Conservation (phyloP, 495 filamentous ascomycete species). For the Penicillium ochrochloron region DNA sequence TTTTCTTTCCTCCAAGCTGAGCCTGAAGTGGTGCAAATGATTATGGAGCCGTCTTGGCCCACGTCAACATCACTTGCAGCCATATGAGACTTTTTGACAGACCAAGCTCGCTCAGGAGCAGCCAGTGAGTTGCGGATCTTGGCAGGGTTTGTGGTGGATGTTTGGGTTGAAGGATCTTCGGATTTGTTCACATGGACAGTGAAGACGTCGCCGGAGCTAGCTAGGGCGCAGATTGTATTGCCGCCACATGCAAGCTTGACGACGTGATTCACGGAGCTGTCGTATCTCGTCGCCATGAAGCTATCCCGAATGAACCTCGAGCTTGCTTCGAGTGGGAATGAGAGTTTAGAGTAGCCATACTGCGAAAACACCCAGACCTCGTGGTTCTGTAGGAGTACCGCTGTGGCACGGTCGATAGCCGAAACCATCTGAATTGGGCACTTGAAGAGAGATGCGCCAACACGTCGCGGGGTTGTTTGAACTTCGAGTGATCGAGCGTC, state of each 20-base stretch:
- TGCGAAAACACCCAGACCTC: constrained; percentile 93
- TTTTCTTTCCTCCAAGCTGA: constrained; percentile 89
- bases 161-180: constrained; percentile 59
- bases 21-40: constrained; percentile 88
- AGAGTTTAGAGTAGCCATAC: constrained; percentile 86
- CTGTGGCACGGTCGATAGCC: constrained; percentile 89
- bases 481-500: constrained; percentile 87
- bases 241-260: constrained; percentile 79
- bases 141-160: constrained; percentile 86
- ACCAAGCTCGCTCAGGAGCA: constrained; percentile 78
- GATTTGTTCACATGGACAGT: constrained; percentile 72
- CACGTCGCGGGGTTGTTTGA: constrained; percentile 81
- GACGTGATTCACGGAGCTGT: constrained; percentile 65
- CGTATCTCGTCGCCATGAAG: constrained; percentile 70
- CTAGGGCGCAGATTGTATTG: constrained; percentile 86
- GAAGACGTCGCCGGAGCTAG: constrained; percentile 82
- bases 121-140: constrained; percentile 83
- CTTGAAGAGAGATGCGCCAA: constrained; percentile 84
- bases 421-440: constrained; percentile 76
- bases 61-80: constrained; percentile 85
- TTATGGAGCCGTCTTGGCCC: constrained; percentile 91
- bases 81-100: constrained; percentile 76
- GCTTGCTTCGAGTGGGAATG: constrained; percentile 76
- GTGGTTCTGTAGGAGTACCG: constrained; percentile 80
- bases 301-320: constrained; percentile 68